Conservation (phyloP, 2,329 filamentous ascomycete species). For the Fusarium chaquense region DNA sequence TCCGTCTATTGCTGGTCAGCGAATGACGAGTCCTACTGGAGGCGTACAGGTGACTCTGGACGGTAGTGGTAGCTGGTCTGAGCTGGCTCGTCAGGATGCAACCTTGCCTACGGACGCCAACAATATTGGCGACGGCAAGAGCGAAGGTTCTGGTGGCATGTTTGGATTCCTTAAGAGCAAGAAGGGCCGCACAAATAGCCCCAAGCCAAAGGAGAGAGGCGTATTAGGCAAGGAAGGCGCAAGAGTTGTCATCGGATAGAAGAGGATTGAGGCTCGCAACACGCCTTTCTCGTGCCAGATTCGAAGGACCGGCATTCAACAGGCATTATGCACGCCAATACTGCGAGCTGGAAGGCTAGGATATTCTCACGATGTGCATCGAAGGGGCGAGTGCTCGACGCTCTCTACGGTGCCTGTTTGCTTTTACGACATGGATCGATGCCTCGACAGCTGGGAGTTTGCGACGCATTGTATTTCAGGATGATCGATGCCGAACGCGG, state of each 20-base stretch:
- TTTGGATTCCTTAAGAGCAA: constrained; percentile 91
- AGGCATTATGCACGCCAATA: constrained; percentile 19
- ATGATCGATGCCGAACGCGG: constrained; percentile 16
- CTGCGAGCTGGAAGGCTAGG: constrained; percentile 12
- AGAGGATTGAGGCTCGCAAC: constrained; percentile 33
- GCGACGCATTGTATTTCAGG: constrained; percentile 22
- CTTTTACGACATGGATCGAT: constrained; percentile 3
- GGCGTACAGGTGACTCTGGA: constrained; percentile 93
- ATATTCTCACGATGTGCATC: constrained; percentile 12
- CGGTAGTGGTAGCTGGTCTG: constrained; percentile 89
- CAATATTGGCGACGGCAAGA: constrained; percentile 64
- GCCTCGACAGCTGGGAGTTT: constrained; percentile 12
- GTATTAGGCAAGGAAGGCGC: constrained; percentile 96
- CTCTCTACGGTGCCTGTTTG: constrained; percentile 15
- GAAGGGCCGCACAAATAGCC: constrained; percentile 89
- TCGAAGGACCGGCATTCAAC: constrained; percentile 27
- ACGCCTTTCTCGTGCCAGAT: constrained; percentile 30
- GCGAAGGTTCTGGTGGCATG: constrained; percentile 78
- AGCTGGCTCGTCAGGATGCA: constrained; percentile 85
- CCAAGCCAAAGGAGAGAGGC: constrained; percentile 92
- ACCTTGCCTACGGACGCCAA: constrained; percentile 77
- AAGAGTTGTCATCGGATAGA: constrained; percentile 78
- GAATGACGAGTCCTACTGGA: constrained; percentile 81
- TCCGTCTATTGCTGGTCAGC: constrained; percentile 70
- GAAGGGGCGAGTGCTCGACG: constrained; percentile 15